A percentile compares a stretch with the other conserved stretches of the same genome.
These are phyloP conservation scores for Trapa incisa DNA, from an alignment of 345 rosid genomes.

Conservation along the genomic window DNA sequence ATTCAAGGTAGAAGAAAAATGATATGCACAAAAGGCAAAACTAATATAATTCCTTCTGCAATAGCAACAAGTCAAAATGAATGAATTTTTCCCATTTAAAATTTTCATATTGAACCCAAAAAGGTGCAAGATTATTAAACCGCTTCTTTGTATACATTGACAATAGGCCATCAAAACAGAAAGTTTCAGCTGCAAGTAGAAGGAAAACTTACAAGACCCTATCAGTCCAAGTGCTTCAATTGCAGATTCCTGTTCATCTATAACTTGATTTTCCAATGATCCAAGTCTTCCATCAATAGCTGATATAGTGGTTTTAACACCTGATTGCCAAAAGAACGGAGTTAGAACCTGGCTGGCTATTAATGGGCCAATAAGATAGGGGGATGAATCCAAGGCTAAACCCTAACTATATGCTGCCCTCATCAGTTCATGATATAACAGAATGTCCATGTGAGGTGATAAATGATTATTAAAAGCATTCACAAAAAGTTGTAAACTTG, in stretches of 20 bases:
- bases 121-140: not conserved
- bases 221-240: conserved; percentile 83
- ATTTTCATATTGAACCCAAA: not conserved
- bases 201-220: conserved; percentile 56
- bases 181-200: not conserved
- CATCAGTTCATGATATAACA: not conserved
- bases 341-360: not conserved
- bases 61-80: not conserved
- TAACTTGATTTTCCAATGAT: conserved; percentile 29
- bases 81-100: not conserved
- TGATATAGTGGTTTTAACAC: conserved; percentile 45
- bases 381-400: no score
- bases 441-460: not conserved
- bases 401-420: no score
- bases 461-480: not conserved
- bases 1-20: not conserved
- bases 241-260: conserved; percentile 61
- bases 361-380: no score
- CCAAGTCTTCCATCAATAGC: conserved; percentile 55
- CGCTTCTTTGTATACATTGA: not conserved
- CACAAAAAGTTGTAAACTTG: not conserved
- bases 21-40: not conserved
- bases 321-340: conserved; percentile 21
- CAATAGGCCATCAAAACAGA: not conserved
- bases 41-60: not conserved